These are phyloP conservation scores for Xylaria polymorpha DNA, from an alignment of 2,329 filamentous ascomycete species.

Conservation along the genomic window DNA sequence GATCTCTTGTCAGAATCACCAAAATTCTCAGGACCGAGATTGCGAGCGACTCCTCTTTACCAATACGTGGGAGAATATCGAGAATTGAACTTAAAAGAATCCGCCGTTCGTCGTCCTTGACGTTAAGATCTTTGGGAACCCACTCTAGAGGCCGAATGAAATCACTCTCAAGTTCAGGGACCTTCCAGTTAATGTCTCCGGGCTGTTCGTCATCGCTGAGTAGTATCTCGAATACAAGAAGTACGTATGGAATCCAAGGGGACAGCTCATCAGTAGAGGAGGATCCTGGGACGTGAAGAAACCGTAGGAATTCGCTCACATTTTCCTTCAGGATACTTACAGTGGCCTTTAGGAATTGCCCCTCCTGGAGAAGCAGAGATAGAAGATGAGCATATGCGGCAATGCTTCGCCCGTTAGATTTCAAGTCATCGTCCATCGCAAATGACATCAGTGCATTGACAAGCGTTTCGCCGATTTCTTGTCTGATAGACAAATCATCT, in stretches of 20 bases:
- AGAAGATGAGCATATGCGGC: conserved; percentile 93
- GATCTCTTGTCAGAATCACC: conserved; percentile 85
- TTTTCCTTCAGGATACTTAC: conserved; percentile 80
- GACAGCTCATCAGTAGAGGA: conserved; percentile 81
- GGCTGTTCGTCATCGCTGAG: conserved; percentile 91
- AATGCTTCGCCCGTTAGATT: conserved; percentile 71
- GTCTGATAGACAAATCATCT: conserved; percentile 63
- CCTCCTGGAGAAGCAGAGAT: conserved; percentile 86
- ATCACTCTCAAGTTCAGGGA: conserved; percentile 63
- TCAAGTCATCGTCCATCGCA: conserved; percentile 68
- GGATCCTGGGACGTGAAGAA: conserved; percentile 77
- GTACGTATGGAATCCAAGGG: conserved; percentile 90
- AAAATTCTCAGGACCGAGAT: conserved; percentile 85
- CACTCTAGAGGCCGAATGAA: conserved; percentile 66
- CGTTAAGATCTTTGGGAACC: conserved; percentile 68
- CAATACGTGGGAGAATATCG: conserved; percentile 84
- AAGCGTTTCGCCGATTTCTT: conserved; percentile 84
- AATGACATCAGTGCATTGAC: conserved; percentile 84
- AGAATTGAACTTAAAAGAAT: conserved; percentile 81
- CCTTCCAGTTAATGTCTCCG: conserved; percentile 76
- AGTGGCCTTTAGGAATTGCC: conserved; percentile 81
- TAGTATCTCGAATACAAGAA: conserved; percentile 89
- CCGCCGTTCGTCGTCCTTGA: conserved; percentile 74
- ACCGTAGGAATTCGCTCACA: conserved; percentile 79
- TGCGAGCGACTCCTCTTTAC: conserved; percentile 87